Percentiles rank a stretch among this genome's conserved stretches.
Evolutionary conservation across 371 early-diverging fungal genomes (phyloP).

Genomic region (Mucor circinelloides): DNA sequence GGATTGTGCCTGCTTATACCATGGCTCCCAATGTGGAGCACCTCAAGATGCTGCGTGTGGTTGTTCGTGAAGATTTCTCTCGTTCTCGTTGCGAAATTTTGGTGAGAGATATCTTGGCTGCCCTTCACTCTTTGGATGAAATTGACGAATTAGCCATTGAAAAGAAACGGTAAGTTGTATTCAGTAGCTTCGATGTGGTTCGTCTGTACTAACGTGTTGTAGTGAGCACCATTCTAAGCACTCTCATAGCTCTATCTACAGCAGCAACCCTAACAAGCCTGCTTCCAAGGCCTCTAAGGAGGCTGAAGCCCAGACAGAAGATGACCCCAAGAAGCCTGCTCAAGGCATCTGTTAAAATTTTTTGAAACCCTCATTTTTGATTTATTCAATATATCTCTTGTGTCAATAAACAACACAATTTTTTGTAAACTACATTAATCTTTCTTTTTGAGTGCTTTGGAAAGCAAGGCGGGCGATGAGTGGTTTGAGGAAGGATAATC

Average conservation of each 20-base stretch:
- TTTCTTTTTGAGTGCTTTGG: conserved; percentile 16
- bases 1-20: conserved; percentile 67
- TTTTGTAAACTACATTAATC: neutral
- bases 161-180: conserved; percentile 5
- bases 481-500: neutral
- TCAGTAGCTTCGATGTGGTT: no score
- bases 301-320: neutral
- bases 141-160: conserved; percentile 30
- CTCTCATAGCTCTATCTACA: conserved; percentile 29
- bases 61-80: conserved; percentile 58
- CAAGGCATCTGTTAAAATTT: conserved; percentile 15
- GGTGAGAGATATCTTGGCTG: conserved; percentile 39
- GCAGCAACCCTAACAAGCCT: conserved; percentile 9
- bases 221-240: conserved; percentile 28
- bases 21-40: conserved; percentile 50
- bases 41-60: conserved; percentile 57
- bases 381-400: neutral
- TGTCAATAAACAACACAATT: conserved; percentile 4
- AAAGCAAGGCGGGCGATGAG: neutral
- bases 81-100: conserved; percentile 48
- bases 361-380: neutral
- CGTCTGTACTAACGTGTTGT: neutral
- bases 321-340: neutral
- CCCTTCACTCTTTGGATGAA: conserved; percentile 35
- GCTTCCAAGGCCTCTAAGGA: neutral